Evolutionary conservation across 192 early-diverging fungal species (phyloP).

Genomic region (Gigaspora rosea): DNA sequence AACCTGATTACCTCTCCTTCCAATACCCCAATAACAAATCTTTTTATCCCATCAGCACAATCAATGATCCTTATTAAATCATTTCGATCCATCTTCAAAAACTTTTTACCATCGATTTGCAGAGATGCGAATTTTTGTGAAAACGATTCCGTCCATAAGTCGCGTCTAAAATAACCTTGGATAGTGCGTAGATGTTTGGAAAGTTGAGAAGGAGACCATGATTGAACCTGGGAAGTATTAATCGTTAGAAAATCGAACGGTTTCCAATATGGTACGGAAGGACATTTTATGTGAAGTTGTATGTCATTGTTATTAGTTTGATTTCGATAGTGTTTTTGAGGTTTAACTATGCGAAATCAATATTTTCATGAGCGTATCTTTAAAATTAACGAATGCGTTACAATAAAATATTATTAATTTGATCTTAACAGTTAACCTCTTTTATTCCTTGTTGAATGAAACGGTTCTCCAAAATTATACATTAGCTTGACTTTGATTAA

Average conservation of each 20-base stretch:
- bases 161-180: not conserved
- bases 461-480: too few relatives aligned
- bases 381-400: too few relatives aligned
- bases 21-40: not conserved
- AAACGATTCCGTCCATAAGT: not conserved
- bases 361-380: too few relatives aligned
- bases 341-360: too few relatives aligned
- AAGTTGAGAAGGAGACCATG: not conserved
- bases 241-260: not conserved
- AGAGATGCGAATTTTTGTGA: not conserved
- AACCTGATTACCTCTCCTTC: not conserved
- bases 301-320: too few relatives aligned
- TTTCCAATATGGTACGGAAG: not conserved
- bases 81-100: not conserved
- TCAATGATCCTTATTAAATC: not conserved
- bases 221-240: not conserved
- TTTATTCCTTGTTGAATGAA: too few relatives aligned
- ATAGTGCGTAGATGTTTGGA: not conserved
- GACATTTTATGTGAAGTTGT: too few relatives aligned
- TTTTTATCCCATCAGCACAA: too few relatives aligned
- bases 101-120: not conserved
- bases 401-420: too few relatives aligned
- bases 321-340: too few relatives aligned
- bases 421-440: too few relatives aligned
- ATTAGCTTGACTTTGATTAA: too few relatives aligned